These are phyloP conservation scores for Planoprotostelium fungivorum DNA, from an alignment of 78 protist genomes.

Conservation along the genomic window DNA sequence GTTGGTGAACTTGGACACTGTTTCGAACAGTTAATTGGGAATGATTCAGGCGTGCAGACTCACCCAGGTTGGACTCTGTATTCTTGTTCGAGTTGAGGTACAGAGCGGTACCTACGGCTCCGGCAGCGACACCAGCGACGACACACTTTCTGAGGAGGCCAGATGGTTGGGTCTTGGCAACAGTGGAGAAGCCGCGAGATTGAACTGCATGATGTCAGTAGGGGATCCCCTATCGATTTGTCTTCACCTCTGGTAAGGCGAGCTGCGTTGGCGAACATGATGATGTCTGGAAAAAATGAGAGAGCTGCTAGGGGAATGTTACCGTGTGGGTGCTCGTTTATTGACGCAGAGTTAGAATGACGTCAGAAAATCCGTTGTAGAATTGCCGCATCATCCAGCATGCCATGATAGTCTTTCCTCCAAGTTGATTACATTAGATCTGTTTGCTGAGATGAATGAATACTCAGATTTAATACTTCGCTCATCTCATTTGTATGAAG, in stretches of 20 bases:
- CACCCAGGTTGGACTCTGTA: background rate
- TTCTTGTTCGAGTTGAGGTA: background rate
- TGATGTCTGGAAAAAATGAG: background rate
- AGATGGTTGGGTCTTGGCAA: constrained; percentile 2
- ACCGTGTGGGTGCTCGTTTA: too few species aligned
- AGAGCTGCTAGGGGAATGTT: too few species aligned
- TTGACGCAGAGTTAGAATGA: too few species aligned
- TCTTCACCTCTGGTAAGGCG: background rate
- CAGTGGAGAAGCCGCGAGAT: background rate
- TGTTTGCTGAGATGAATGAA: too few species aligned
- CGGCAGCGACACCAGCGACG: background rate
- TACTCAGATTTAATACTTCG: too few species aligned
- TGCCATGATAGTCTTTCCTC: too few species aligned
- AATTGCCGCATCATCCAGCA: too few species aligned
- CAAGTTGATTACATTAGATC: too few species aligned
- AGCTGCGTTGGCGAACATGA: background rate
- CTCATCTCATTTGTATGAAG: too few species aligned
- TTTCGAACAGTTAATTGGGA: too few species aligned
- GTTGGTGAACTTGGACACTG: background rate
- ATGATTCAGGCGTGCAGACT: too few species aligned
- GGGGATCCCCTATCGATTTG: background rate
- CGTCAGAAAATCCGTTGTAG: too few species aligned
- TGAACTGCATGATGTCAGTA: background rate
- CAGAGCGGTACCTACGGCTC: background rate
- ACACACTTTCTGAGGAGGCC: background rate